phyloP scores from a whole-genome alignment of 345 rosid species.

The Citrus hindsii region DNA sequence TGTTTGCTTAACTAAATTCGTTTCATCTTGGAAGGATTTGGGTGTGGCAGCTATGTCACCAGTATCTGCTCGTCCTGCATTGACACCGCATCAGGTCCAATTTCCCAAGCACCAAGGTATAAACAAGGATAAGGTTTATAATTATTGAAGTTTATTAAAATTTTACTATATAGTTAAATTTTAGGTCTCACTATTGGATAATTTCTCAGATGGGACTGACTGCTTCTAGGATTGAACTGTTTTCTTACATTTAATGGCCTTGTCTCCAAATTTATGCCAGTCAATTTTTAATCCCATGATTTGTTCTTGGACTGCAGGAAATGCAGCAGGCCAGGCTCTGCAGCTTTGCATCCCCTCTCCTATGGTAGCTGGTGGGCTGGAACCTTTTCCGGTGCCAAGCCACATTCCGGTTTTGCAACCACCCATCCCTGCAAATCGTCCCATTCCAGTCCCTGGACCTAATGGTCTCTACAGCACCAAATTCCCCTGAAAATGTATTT shows the following conservation, averaged over 20 bases:
- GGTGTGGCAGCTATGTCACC: constrained; percentile 45
- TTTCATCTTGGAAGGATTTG: constrained; percentile 50
- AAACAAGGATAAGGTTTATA: neutral
- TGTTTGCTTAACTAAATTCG: constrained; percentile 2
- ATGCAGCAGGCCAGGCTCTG: constrained; percentile 34
- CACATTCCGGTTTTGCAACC: constrained; percentile 47
- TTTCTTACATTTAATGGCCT: neutral
- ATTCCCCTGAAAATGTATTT: constrained; percentile 31
- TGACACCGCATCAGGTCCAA: constrained; percentile 50
- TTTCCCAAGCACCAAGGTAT: constrained; percentile 58
- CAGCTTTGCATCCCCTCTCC: constrained; percentile 46
- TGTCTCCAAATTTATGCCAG: neutral
- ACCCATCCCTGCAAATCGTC: constrained; percentile 29
- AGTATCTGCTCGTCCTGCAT: constrained; percentile 45
- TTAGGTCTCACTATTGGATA: neutral
- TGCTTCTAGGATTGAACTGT: neutral
- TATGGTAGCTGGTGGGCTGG: constrained; percentile 37
- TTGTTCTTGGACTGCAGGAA: constrained; percentile 22
- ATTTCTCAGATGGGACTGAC: neutral
- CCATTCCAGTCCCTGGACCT: constrained; percentile 37
- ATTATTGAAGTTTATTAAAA: neutral
- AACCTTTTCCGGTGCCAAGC: constrained; percentile 32
- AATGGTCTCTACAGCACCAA: constrained; percentile 38
- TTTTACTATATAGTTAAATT: neutral
- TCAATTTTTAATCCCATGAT: neutral